Conservation (phyloP, 495 filamentous ascomycete species). For the Geoglossum glabrum region DNA sequence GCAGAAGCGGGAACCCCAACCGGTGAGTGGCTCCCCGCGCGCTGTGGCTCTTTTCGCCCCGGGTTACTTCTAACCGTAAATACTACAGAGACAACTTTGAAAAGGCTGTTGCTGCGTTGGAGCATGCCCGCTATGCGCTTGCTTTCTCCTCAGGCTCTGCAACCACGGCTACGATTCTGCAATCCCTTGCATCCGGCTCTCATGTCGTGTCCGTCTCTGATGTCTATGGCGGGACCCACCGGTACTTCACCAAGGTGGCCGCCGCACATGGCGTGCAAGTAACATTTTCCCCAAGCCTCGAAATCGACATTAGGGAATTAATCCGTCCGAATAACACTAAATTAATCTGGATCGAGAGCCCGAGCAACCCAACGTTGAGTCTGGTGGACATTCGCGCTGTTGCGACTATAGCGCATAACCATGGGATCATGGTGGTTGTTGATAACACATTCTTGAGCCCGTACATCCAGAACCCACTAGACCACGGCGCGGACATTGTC, state of each 20-base stretch:
- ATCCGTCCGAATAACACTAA: conserved; percentile 72
- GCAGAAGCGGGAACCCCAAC: conserved; percentile 81
- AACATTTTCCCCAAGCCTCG: conserved; percentile 80
- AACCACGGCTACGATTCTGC: conserved; percentile 78
- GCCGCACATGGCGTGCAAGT: conserved; percentile 85
- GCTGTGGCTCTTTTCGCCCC: not conserved
- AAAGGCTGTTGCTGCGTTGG: conserved; percentile 70
- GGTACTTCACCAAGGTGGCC: conserved; percentile 98
- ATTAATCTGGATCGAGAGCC: conserved; percentile 91
- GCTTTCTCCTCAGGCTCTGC: conserved; percentile 92
- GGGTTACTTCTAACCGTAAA: not conserved
- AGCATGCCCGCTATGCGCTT: conserved; percentile 79
- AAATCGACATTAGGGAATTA: conserved; percentile 61
- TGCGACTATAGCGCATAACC: conserved; percentile 58
- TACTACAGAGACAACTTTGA: conserved; percentile 62
- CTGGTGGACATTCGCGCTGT: conserved; percentile 84
- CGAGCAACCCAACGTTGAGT: conserved; percentile 79
- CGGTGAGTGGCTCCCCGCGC: conserved; percentile 19
- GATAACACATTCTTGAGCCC: conserved; percentile 97
- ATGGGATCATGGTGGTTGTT: conserved; percentile 84
- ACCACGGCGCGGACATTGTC: conserved; percentile 91
- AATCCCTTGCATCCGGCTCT: conserved; percentile 76
- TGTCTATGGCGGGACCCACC: conserved; percentile 92
- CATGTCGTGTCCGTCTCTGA: conserved; percentile 93
- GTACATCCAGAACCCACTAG: conserved; percentile 88